A percentile compares a stretch with the other conserved stretches of the same genome.
phyloP scores from a whole-genome alignment of 139 green algal species.

The Auxenochlorella protothecoides region DNA sequence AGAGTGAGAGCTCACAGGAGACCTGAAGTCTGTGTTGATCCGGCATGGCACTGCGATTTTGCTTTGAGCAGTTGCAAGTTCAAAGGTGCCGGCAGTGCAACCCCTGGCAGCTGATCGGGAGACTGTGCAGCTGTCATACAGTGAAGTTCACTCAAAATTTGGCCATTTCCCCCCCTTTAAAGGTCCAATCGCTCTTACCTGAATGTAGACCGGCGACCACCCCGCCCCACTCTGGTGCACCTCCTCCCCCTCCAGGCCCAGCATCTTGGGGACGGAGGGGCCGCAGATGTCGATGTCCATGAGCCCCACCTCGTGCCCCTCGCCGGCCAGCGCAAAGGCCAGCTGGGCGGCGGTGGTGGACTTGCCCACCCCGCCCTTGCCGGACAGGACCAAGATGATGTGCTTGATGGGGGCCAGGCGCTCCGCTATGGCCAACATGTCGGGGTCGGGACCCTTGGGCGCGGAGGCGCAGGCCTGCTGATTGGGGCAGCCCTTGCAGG shows the following conservation, averaged over 20 bases:
- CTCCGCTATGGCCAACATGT: slow-evolving; percentile 60
- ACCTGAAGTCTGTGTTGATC: no score
- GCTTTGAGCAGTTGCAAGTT: no score
- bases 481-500: slow-evolving; percentile 90
- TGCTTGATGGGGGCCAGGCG: slow-evolving; percentile 71
- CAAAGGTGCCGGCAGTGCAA: no score
- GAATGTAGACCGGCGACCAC: slow-evolving; percentile 84
- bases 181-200: neutral
- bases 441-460: slow-evolving; percentile 80
- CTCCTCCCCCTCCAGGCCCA: slow-evolving; percentile 83
- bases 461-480: slow-evolving; percentile 76
- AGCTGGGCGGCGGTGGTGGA: slow-evolving; percentile 90
- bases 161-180: neutral
- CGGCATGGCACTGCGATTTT: no score
- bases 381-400: slow-evolving; percentile 90
- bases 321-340: slow-evolving; percentile 67
- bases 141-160: no score
- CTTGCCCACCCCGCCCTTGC: slow-evolving; percentile 97
- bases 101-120: no score
- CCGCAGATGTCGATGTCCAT: slow-evolving; percentile 98
- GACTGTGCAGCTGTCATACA: no score
- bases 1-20: no score
- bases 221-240: slow-evolving; percentile 77
- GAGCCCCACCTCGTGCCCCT: slow-evolving; percentile 70
- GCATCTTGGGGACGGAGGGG: slow-evolving; percentile 86